Percentiles rank a stretch among this genome's conserved stretches.
phyloP scores from a whole-genome alignment of 2,329 filamentous ascomycete species.

The Ophiostoma quercus region DNA sequence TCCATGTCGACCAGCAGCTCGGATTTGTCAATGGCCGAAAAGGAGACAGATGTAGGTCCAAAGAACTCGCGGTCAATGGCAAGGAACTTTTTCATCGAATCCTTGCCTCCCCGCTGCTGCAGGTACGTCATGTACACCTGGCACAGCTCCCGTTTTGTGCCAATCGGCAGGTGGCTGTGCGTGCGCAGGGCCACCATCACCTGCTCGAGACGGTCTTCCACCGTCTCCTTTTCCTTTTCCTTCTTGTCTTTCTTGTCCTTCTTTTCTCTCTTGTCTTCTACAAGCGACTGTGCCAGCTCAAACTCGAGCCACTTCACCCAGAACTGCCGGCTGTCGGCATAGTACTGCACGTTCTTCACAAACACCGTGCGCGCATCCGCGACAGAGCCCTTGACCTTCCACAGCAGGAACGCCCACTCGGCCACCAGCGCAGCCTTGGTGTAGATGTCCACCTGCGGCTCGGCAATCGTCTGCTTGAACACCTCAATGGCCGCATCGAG shows the following conservation, averaged over 20 bases:
- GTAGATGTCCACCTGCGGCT: conserved; percentile 63
- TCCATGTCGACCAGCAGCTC: conserved; percentile 45
- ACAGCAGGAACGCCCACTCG: conserved; percentile 80
- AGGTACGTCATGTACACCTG: conserved; percentile 78
- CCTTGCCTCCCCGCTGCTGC: conserved; percentile 72
- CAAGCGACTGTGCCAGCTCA: conserved; percentile 69
- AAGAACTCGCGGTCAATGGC: conserved; percentile 79
- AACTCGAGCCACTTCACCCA: conserved; percentile 88
- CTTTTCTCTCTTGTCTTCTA: conserved; percentile 44
- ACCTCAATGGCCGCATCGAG: conserved; percentile 79
- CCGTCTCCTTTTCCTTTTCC: conserved; percentile 53
- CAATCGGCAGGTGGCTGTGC: conserved; percentile 63
- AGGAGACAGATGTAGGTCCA: conserved; percentile 54
- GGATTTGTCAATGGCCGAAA: conserved; percentile 45
- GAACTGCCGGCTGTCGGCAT: conserved; percentile 78
- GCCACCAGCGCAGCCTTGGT: conserved; percentile 83
- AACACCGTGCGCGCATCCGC: conserved; percentile 82
- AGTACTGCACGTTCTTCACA: conserved; percentile 74
- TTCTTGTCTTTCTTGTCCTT: conserved; percentile 46
- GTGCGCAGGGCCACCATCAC: conserved; percentile 70
- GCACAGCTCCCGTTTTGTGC: conserved; percentile 68
- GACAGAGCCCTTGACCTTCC: conserved; percentile 76
- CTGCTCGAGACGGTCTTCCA: conserved; percentile 62
- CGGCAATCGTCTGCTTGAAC: conserved; percentile 75
- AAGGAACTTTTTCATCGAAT: conserved; percentile 82